Conservation (phyloP, 179 eudicot genomes). For the Pouteria campechiana region DNA sequence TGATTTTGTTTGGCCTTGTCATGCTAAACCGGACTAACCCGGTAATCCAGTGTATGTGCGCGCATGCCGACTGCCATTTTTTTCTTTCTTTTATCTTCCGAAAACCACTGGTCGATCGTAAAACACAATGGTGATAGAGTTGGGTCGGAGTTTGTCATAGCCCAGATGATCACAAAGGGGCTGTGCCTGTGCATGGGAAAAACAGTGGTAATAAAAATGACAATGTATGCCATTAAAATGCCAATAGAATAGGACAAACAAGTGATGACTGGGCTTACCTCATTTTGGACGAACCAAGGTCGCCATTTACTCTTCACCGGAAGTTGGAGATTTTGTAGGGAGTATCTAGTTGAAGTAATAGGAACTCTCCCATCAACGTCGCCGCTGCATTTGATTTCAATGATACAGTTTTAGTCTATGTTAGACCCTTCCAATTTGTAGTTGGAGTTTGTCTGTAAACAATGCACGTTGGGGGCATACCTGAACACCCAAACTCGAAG, state of each 20-base stretch:
- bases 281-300: conserved; percentile 28
- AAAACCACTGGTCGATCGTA: no score
- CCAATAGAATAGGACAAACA: not conserved
- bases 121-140: no score
- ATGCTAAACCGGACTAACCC: no score
- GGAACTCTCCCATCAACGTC: conserved; percentile 47
- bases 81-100: no score
- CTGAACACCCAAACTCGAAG: conserved; percentile 74
- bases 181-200: no score
- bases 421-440: not conserved
- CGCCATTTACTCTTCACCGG: conserved; percentile 25
- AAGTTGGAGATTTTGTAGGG: conserved; percentile 27
- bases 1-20: no score
- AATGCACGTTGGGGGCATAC: conserved; percentile 11
- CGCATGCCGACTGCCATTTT: no score
- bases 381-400: conserved; percentile 22
- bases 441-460: not conserved
- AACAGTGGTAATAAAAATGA: no score
- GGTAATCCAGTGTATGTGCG: no score
- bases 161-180: no score
- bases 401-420: not conserved
- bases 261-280: conserved; percentile 7
- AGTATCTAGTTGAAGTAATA: conserved; percentile 35
- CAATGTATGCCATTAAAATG: not conserved
- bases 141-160: no score